Evolutionary conservation across 139 green algal genomes (phyloP), one percentile per base, ranked within the genome.

Genomic region (Picochlorum sp.): DNA sequence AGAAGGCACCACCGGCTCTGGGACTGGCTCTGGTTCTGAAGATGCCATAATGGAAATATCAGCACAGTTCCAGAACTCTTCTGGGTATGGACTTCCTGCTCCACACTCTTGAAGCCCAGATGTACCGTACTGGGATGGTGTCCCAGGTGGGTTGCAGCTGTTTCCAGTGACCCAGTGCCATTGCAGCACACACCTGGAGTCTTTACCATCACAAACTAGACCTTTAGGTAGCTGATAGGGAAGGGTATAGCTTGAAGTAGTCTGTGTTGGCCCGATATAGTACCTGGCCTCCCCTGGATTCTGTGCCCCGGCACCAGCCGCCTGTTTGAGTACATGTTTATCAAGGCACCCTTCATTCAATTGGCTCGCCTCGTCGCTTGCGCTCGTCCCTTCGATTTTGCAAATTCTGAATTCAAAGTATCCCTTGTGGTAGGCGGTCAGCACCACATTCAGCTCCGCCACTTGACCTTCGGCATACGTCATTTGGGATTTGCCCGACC

Each of bases 151-250:
- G 36, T 75, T 53, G 71, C 74, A 81, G 12, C 33, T 65, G 65
- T 81, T 79, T 33, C 71, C 74, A 29, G 74, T 77, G 0, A 76
- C 5, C 18, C 61, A 81, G 52, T 76, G 63, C 69, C 69, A 78
- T 40, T 78, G 73, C 36, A 81, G 33, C 8, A 81, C 53, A 54
- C 73, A 81, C 30, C 33, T 56, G 45, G 45, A 29, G 0, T 33
- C 28, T 8, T 45, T 33, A 18, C 64, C 64, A 32, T 72, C 57
- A 28, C 64, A 73, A n/a, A 5, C 37, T 5, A 73, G 65, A 25
- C 51, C 51, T 36, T 32, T 16, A 7, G 65, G 65, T 39, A 81
- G 71, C 30, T 65, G 60, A 65, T 70, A 81, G 13, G 58, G 40
- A 16, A 25, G 2, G 39, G 37, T 24, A 12, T 41, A n/a, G 35